phyloP scores from a whole-genome alignment of 148 eudicot genomes.

The Diospyros kaki region DNA sequence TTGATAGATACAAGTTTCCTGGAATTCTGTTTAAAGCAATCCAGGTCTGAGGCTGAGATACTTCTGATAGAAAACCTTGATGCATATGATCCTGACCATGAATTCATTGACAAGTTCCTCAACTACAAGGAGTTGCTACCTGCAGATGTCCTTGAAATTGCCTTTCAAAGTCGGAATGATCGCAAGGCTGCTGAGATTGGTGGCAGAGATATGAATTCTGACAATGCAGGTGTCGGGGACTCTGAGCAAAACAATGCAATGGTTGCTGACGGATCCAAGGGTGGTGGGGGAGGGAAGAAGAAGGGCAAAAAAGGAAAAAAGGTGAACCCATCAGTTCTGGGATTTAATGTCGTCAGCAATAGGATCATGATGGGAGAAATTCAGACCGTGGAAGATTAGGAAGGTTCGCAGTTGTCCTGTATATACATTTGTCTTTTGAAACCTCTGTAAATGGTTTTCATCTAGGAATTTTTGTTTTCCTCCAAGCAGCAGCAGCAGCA shows the following conservation, averaged over 20 bases:
- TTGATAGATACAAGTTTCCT: constrained; percentile 80
- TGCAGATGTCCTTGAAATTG: constrained; percentile 68
- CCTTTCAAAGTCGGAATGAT: constrained; percentile 73
- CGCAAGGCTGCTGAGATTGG: constrained; percentile 32
- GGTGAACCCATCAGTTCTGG: constrained; percentile 69
- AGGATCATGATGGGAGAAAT: constrained; percentile 99
- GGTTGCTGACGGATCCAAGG: constrained; percentile 49
- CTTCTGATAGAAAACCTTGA: constrained; percentile 81
- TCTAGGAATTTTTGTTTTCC: constrained; percentile 13
- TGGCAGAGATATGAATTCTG: constrained; percentile 51
- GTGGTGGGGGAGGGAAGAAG: constrained; percentile 75
- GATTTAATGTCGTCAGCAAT: constrained; percentile 95
- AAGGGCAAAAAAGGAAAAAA: constrained; percentile 96
- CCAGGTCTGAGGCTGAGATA: constrained; percentile 86
- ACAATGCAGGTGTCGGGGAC: constrained; percentile 25
- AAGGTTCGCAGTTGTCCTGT: constrained; percentile 23
- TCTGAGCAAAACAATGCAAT: constrained; percentile 21
- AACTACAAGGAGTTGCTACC: constrained; percentile 85
- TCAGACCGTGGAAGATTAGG: constrained; percentile 75
- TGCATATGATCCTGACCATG: constrained; percentile 64
- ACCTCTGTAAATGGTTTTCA: constrained; percentile 35
- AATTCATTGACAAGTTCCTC: constrained; percentile 85
- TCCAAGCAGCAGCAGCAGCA: constrained; percentile 19
- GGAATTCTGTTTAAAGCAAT: constrained; percentile 79
- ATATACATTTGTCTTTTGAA: constrained; percentile 35